Evolutionary conservation across 352 stramenopile species (phyloP).

Genomic region (Phytophthora pisi): DNA sequence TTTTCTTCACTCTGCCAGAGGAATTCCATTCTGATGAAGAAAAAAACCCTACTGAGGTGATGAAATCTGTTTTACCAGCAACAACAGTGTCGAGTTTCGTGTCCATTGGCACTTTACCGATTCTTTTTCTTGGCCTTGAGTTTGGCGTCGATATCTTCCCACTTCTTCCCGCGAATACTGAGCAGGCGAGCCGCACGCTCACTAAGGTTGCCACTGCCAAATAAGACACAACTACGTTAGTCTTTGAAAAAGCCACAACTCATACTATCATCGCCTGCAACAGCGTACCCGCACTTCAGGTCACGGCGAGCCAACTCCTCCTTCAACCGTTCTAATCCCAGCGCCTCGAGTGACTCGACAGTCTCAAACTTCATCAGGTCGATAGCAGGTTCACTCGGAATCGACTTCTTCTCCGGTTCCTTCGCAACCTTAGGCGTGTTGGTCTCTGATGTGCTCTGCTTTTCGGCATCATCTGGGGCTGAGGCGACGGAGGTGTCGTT

Average conservation of each 20-base stretch:
- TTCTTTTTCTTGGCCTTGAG: conserved; percentile 64
- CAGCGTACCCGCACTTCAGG: conserved; percentile 95
- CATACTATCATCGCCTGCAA: neutral
- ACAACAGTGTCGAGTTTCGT: too few species aligned
- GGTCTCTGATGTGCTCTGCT: conserved; percentile 6
- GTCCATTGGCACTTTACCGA: too few species aligned
- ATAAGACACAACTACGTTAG: conserved; percentile 15
- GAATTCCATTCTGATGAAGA: too few species aligned
- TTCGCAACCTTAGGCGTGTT: conserved; percentile 8
- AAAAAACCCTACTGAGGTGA: too few species aligned
- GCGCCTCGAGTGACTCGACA: conserved; percentile 71
- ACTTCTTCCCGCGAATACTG: conserved; percentile 90
- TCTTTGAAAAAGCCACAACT: conserved; percentile 1
- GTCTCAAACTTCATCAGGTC: conserved; percentile 65
- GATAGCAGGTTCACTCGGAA: conserved; percentile 28
- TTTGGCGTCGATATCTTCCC: conserved; percentile 90
- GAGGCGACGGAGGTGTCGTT: neutral
- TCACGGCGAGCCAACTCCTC: conserved; percentile 89
- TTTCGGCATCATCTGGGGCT: conserved; percentile 1
- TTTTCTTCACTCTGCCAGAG: too few species aligned
- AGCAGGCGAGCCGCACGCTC: conserved; percentile 93
- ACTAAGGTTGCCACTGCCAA: conserved; percentile 81
- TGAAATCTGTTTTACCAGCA: too few species aligned
- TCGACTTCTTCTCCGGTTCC: conserved; percentile 18
- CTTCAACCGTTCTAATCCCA: conserved; percentile 94